Conservation (phyloP, 2,329 filamentous ascomycete species). For the Verticillium tricorpus region DNA sequence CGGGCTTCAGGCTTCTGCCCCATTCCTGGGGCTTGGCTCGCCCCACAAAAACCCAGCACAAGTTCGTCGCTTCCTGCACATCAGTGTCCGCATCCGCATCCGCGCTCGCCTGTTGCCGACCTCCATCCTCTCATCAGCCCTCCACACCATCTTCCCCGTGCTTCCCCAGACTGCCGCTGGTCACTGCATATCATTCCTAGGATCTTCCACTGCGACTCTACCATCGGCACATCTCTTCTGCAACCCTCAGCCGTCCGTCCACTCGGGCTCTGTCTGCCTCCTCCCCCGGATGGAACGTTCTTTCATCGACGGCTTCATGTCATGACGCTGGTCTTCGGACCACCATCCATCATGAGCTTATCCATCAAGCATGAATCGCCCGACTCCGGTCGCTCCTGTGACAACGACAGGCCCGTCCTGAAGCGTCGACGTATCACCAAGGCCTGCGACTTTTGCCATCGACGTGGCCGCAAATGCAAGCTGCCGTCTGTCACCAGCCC, state of each 20-base stretch:
- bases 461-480: conserved; percentile 14
- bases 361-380: not conserved
- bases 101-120: not conserved
- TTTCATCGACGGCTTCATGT: not conserved
- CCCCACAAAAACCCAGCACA: not conserved
- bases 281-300: not conserved
- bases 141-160: not conserved
- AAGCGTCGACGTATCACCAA: conserved; percentile 14
- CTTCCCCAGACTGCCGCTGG: not conserved
- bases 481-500: conserved; percentile 3
- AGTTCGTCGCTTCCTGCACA: not conserved
- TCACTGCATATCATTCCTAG: not conserved
- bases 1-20: too few relatives aligned
- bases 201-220: not conserved
- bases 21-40: too few relatives aligned
- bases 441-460: conserved; percentile 14
- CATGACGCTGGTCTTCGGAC: not conserved
- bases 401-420: conserved; percentile 1
- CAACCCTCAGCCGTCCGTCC: not conserved
- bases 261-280: not conserved
- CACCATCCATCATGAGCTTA: not conserved
- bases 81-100: not conserved
- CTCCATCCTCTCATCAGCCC: not conserved
- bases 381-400: not conserved
- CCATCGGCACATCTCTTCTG: not conserved